Evolutionary conservation across 2,329 filamentous ascomycete species (phyloP).

Genomic region (Botrytis tulipae): DNA sequence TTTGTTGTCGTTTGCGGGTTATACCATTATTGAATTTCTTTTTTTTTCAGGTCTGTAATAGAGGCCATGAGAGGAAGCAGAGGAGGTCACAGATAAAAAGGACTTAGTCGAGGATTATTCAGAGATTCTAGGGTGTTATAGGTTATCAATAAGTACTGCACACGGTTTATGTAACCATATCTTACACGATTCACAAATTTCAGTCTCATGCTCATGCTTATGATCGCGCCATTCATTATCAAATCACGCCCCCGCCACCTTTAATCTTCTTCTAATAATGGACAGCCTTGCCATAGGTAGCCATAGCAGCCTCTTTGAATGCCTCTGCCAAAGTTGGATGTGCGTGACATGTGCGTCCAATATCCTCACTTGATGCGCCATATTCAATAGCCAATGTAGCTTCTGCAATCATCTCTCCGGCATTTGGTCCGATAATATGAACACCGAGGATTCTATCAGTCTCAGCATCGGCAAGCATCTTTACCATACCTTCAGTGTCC

Average conservation of each 20-base stretch:
- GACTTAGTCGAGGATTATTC: not conserved
- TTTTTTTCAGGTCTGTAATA: not conserved
- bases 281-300: slow-evolving; percentile 91
- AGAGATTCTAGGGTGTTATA: slow-evolving; percentile 12
- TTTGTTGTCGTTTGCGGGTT: not conserved
- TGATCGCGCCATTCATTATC: slow-evolving; percentile 13
- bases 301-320: slow-evolving; percentile 99
- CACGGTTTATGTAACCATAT: slow-evolving; percentile 34
- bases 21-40: not conserved
- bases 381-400: slow-evolving; percentile 94
- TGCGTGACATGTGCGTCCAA: slow-evolving; percentile 91
- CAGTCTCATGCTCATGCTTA: slow-evolving; percentile 17
- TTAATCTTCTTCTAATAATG: slow-evolving; percentile 67
- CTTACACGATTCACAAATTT: slow-evolving; percentile 34
- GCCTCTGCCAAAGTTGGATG: slow-evolving; percentile 87
- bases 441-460: slow-evolving; percentile 93
- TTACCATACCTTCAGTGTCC: slow-evolving; percentile 92
- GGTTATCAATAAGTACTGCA: slow-evolving; percentile 24
- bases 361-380: slow-evolving; percentile 91
- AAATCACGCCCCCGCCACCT: slow-evolving; percentile 3
- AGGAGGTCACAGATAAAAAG: not conserved
- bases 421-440: slow-evolving; percentile 94
- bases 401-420: slow-evolving; percentile 99
- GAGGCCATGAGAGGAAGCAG: not conserved
- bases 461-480: slow-evolving; percentile 94